Evolutionary conservation across 2,329 filamentous ascomycete genomes (phyloP).

Genomic region (Coniella vitis): DNA sequence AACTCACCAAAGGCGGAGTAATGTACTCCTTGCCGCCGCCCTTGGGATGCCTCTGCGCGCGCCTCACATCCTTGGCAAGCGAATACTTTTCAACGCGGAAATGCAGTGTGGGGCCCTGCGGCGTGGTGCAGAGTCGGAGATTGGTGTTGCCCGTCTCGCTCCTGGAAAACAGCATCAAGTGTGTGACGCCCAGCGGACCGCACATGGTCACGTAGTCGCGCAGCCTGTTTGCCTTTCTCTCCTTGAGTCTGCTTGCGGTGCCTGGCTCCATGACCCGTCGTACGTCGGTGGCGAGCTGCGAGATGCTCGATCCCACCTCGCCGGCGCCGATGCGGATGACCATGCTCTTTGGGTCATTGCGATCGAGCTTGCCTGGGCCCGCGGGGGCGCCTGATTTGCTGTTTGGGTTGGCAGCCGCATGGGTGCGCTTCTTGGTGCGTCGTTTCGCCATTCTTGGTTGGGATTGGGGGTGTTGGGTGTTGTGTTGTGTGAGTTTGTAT

Average conservation of each 20-base stretch:
- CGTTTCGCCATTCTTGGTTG: conserved; percentile 61
- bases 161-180: conserved; percentile 87
- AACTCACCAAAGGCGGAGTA: conserved; percentile 69
- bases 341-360: conserved; percentile 85
- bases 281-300: conserved; percentile 86
- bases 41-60: conserved; percentile 74
- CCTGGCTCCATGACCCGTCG: conserved; percentile 92
- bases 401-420: conserved; percentile 60
- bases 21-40: conserved; percentile 80
- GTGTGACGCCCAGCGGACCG: conserved; percentile 85
- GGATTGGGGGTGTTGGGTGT: not conserved
- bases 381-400: conserved; percentile 41
- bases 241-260: conserved; percentile 82
- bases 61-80: conserved; percentile 82
- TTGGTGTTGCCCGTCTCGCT: conserved; percentile 90
- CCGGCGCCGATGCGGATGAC: conserved; percentile 94
- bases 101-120: conserved; percentile 84
- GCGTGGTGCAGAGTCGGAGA: conserved; percentile 77
- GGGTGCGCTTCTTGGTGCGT: conserved; percentile 84
- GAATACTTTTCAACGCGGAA: conserved; percentile 95
- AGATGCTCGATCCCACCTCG: conserved; percentile 85
- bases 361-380: conserved; percentile 54
- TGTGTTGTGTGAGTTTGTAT: not conserved
- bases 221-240: conserved; percentile 79
- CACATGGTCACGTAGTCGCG: conserved; percentile 95